Percentiles rank a stretch among this genome's conserved stretches.
Evolutionary conservation across 225 moss, liverwort and hornwort species (phyloP).

Genomic region (Antitrichia curtipendula): DNA sequence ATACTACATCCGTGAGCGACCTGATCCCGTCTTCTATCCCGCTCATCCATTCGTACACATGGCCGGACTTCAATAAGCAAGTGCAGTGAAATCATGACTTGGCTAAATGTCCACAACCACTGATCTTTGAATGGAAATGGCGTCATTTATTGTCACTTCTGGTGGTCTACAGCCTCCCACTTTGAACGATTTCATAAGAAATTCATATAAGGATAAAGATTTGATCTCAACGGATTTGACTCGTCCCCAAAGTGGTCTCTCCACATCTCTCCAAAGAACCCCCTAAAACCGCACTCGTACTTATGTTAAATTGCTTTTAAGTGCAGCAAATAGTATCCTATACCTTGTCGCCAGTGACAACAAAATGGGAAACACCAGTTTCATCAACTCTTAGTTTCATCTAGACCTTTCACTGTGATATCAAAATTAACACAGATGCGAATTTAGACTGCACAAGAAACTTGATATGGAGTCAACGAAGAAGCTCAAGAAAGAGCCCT

Average conservation of each 20-base stretch:
- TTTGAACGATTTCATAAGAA: too few relatives aligned
- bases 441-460: not conserved
- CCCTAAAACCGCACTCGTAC: not conserved
- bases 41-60: not conserved
- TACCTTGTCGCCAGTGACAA: not conserved
- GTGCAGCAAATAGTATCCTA: not conserved
- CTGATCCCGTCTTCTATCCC: not conserved
- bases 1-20: not conserved
- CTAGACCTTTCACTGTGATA: not conserved
- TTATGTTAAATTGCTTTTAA: not conserved
- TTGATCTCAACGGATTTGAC: too few relatives aligned
- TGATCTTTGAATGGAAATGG: too few relatives aligned
- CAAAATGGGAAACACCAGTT: not conserved
- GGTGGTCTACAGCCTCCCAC: too few relatives aligned
- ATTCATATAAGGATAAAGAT: too few relatives aligned
- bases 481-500: not conserved
- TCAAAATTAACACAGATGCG: not conserved
- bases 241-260: too few relatives aligned
- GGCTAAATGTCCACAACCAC: too few relatives aligned
- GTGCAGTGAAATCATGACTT: too few relatives aligned
- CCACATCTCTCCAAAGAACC: too few relatives aligned
- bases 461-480: not conserved
- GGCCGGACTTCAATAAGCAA: too few relatives aligned
- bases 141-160: too few relatives aligned
- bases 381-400: not conserved